Percentiles rank a stretch among this genome's conserved stretches.
phyloP scores from a whole-genome alignment of 23 red algal species.

The Rhodosorus marinus region DNA sequence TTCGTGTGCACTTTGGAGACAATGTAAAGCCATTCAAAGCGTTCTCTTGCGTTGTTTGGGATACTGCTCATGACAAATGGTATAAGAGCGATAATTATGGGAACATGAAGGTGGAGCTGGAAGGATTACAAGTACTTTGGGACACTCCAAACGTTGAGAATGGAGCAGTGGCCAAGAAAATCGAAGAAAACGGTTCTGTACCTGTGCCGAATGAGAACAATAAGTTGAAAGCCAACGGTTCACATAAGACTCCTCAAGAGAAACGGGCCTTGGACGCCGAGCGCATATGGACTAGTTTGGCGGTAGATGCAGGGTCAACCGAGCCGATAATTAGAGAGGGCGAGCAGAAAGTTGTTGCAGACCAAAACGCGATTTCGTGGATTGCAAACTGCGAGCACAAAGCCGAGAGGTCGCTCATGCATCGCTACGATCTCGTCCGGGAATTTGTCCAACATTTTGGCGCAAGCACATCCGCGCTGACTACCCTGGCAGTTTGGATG shows the following conservation, averaged over 20 bases:
- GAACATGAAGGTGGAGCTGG: too few relatives aligned
- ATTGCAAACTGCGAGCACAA: neutral
- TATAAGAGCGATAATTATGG: too few relatives aligned
- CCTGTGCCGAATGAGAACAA: neutral
- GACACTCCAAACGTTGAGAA: neutral
- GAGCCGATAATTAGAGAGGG: neutral
- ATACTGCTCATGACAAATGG: neutral
- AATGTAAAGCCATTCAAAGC: neutral
- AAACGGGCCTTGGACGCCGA: neutral
- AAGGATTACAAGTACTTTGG: neutral
- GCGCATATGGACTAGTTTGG: neutral
- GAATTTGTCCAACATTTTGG: neutral
- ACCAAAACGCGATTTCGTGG: neutral
- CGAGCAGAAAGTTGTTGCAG: neutral
- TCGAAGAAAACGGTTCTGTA: neutral
- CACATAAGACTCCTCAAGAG: neutral
- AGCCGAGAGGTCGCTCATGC: conserved; percentile 6
- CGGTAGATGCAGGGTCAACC: neutral
- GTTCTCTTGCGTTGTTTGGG: neutral
- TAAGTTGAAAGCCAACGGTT: neutral
- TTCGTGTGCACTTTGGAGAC: neutral
- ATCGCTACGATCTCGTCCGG: conserved; percentile 5
- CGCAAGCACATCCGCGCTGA: neutral
- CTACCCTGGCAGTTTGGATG: conserved; percentile 2
- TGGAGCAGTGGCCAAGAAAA: neutral